phyloP scores from a whole-genome alignment of 768 basidiomycete species.

The Boletus reticulatus region DNA sequence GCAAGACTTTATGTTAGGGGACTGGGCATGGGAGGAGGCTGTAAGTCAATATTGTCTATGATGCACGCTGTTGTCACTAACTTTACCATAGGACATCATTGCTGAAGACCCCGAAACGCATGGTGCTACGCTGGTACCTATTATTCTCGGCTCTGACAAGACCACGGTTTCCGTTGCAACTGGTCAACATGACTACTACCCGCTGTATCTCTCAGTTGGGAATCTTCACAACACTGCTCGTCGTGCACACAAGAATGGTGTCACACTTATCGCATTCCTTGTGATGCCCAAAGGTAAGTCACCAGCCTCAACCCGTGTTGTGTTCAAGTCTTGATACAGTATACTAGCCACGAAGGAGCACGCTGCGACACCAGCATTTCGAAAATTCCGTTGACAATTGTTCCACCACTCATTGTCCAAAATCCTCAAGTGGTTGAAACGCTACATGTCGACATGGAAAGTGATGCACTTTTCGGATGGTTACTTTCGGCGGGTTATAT shows the following conservation, averaged over 20 bases:
- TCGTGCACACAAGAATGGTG: background rate
- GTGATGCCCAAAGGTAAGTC: slow-evolving; percentile 8
- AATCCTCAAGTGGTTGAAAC: background rate
- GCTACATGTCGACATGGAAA: background rate
- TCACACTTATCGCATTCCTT: background rate
- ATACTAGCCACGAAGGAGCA: background rate
- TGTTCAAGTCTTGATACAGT: too few relatives aligned
- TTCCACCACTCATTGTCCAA: background rate
- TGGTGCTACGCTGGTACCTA: background rate
- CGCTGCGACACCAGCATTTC: background rate
- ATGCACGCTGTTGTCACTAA: background rate
- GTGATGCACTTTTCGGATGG: background rate
- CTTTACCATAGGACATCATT: background rate
- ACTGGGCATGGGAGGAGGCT: slow-evolving; percentile 3
- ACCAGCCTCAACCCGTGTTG: too few relatives aligned
- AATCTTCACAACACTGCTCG: background rate
- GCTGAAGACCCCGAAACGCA: background rate
- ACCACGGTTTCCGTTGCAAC: background rate
- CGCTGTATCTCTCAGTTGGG: background rate
- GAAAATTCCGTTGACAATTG: background rate
- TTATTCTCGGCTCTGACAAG: background rate
- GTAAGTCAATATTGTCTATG: background rate
- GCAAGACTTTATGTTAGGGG: background rate
- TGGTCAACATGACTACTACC: too few relatives aligned
- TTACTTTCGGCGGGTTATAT: background rate